Evolutionary conservation across 148 eudicot species (phyloP), one percentile per base, ranked within the genome.

Genomic region (Cornus kousa): DNA sequence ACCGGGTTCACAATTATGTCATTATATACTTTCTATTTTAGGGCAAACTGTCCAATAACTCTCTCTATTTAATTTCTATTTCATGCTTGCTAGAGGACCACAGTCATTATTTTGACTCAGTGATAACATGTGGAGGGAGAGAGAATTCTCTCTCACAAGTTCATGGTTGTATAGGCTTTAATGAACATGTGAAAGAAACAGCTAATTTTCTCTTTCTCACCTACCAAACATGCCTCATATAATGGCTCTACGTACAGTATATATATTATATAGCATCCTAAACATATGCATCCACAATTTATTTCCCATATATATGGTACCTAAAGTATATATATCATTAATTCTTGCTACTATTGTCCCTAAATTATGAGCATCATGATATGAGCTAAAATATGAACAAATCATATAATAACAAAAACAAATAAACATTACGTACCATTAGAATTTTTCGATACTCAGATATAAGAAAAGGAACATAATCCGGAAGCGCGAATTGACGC

Each of bases 361-460:
- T 35, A 35, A 35, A 35, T 35, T 35, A 35, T 35, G 37, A 35
- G 37, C 37, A 35, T 35, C 5, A 35, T 35, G 0, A 35, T 35
- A 35, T 35, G 37, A 35, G 37, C 37, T 35, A 35, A 35, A 16
- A 14, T 53, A 3, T 14, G 59, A 53, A 2, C 16, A 53, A 11
- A 53, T 53, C 3, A 11, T 11, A 53, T 53, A 11, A 7, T 50
- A 50, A 50, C 57, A 53, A 53, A 12, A 23, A 68, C 4, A n/a
- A 5, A 3, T n/a, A 37, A 3, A 19, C 3, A 23, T 68, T 79
- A 43, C 48, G 8, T 43, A 88, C 91, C 89, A 23, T 22, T 22
- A 88, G 73, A 67, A 88, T 77, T 76, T 88, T 86, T 9, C 79
- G 74, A 80, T 88, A 88, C 78, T 86, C 89, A 35, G 87, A 80